These are phyloP conservation scores for Novymonas esmeraldas DNA, from an alignment of 208 protist species.

Conservation along the genomic window DNA sequence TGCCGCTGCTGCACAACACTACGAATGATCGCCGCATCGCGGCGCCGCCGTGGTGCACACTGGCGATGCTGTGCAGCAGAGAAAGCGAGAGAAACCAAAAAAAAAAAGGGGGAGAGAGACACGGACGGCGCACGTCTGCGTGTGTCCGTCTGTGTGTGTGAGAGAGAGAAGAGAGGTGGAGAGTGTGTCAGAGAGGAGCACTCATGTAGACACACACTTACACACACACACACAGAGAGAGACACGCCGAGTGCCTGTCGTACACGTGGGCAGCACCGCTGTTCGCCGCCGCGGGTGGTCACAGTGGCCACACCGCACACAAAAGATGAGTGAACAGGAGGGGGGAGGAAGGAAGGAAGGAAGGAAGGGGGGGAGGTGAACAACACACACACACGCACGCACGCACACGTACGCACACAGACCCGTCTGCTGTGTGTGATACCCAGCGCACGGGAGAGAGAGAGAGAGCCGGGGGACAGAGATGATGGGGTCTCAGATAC, in stretches of 20 bases:
- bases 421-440: background rate
- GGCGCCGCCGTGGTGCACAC: too few species aligned
- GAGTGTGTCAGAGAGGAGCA: too few species aligned
- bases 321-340: background rate
- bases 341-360: background rate
- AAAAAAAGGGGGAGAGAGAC: background rate
- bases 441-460: background rate
- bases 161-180: too few species aligned
- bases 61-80: background rate
- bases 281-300: too few species aligned
- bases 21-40: constrained; percentile 16
- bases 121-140: background rate
- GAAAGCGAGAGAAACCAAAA: background rate
- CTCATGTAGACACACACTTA: too few species aligned
- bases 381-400: background rate
- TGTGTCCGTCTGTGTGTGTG: background rate
- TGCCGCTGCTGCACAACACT: constrained; percentile 16
- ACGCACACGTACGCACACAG: constrained; percentile 5
- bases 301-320: background rate
- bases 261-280: background rate
- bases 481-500: background rate
- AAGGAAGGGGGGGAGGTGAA: background rate
- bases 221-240: background rate
- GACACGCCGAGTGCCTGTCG: background rate
- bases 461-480: background rate